Evolutionary conservation across 371 early-diverging fungal species (phyloP).

Genomic region (Thermomucor indicae-seudaticae): DNA sequence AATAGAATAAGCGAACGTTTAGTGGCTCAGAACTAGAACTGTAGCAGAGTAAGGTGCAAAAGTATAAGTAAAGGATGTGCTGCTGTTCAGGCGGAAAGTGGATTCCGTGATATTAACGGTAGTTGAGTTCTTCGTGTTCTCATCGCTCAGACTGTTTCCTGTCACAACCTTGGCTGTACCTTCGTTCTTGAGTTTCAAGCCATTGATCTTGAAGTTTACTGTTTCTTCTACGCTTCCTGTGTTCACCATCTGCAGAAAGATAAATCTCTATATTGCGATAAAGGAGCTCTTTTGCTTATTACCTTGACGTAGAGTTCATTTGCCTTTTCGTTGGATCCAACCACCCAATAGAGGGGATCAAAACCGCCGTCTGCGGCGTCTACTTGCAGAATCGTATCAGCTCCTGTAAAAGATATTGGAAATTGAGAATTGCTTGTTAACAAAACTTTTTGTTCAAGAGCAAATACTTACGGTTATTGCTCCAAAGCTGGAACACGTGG

Average conservation of each 20-base stretch:
- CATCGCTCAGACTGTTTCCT: constrained; percentile 6
- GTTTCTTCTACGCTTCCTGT: constrained; percentile 5
- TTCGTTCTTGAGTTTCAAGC: constrained; percentile 5
- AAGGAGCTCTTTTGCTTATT: background rate
- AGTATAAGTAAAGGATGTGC: constrained; percentile 8
- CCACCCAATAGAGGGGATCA: constrained; percentile 30
- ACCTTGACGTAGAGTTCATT: constrained; percentile 13
- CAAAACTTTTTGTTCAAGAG: background rate
- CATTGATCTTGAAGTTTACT: constrained; percentile 7
- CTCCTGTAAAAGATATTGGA: background rate
- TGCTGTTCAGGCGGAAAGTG: constrained; percentile 5
- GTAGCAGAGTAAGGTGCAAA: constrained; percentile 16
- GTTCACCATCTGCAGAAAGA: constrained; percentile 6
- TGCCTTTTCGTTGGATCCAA: constrained; percentile 13
- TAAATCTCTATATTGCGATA: background rate
- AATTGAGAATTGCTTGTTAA: background rate
- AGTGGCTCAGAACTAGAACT: constrained; percentile 11
- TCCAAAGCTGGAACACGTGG: constrained; percentile 19
- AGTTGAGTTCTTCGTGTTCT: constrained; percentile 9
- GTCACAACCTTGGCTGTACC: constrained; percentile 11
- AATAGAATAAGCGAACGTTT: too few relatives aligned
- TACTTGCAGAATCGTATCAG: constrained; percentile 21
- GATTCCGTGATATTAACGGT: constrained; percentile 5
- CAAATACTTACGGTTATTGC: constrained; percentile 5
- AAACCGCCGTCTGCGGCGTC: constrained; percentile 14